phyloP scores from a whole-genome alignment of 495 filamentous ascomycete genomes.

The Penicillium malachiteum region DNA sequence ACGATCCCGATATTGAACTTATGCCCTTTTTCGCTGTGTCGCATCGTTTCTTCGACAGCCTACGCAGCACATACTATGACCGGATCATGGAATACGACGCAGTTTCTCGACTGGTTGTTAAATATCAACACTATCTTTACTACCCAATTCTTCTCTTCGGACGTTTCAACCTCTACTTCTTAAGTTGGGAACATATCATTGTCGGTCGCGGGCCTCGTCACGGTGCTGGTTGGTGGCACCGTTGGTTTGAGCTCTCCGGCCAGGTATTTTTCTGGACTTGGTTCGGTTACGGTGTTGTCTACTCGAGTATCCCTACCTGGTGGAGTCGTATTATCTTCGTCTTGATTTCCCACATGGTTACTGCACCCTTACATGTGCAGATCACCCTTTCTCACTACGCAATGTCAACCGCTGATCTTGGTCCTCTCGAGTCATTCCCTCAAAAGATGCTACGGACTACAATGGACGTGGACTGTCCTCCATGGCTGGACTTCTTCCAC shows the following conservation, averaged over 20 bases:
- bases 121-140: slow-evolving; percentile 74
- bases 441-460: slow-evolving; percentile 92
- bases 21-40: slow-evolving; percentile 87
- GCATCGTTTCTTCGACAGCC: slow-evolving; percentile 67
- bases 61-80: slow-evolving; percentile 81
- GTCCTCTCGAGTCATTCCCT: slow-evolving; percentile 77
- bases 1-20: slow-evolving; percentile 90
- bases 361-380: slow-evolving; percentile 81
- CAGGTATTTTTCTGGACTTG: slow-evolving; percentile 83
- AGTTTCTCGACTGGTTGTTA: slow-evolving; percentile 62
- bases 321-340: slow-evolving; percentile 68
- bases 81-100: slow-evolving; percentile 75
- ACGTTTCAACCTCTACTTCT: slow-evolving; percentile 80
- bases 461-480: slow-evolving; percentile 89
- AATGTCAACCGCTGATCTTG: slow-evolving; percentile 85
- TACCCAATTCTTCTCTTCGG: slow-evolving; percentile 74
- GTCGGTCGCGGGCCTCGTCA: slow-evolving; percentile 67
- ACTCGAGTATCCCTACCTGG: slow-evolving; percentile 63
- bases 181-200: slow-evolving; percentile 75
- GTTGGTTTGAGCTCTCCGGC: slow-evolving; percentile 74
- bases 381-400: slow-evolving; percentile 93
- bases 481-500: slow-evolving; percentile 88
- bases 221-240: slow-evolving; percentile 78
- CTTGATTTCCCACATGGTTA: slow-evolving; percentile 77
- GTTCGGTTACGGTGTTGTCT: slow-evolving; percentile 80